Percentiles rank a stretch among this genome's conserved stretches.
These are phyloP conservation scores for Mucor circinelloides DNA, from an alignment of 371 early-diverging fungal species.

Conservation along the genomic window DNA sequence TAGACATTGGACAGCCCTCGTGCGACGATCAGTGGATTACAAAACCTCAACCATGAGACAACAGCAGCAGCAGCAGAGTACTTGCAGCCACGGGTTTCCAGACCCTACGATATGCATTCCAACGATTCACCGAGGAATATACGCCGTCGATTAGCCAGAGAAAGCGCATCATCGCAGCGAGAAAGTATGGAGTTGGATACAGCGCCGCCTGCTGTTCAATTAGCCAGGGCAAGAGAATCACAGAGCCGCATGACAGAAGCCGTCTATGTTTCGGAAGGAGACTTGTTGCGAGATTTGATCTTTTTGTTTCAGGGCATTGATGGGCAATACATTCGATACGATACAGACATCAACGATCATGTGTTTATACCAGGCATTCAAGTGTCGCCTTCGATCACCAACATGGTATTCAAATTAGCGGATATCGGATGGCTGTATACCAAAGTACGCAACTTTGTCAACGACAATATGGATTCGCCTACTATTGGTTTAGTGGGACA, in stretches of 20 bases:
- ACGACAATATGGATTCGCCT: constrained; percentile 33
- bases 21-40: constrained; percentile 23
- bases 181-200: constrained; percentile 2
- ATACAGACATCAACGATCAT: constrained; percentile 51
- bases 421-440: constrained; percentile 79
- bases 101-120: constrained; percentile 25
- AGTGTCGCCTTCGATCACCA: constrained; percentile 60
- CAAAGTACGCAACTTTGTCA: constrained; percentile 54
- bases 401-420: constrained; percentile 58
- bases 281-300: constrained; percentile 82
- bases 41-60: constrained; percentile 7
- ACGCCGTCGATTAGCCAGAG: constrained; percentile 35
- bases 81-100: constrained; percentile 30
- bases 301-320: constrained; percentile 95
- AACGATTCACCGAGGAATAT: constrained; percentile 33
- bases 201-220: constrained; percentile 38
- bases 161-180: background rate
- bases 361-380: constrained; percentile 40
- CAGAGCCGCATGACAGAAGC: background rate
- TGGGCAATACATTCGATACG: constrained; percentile 80
- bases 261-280: constrained; percentile 62
- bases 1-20: constrained; percentile 15
- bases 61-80: constrained; percentile 3
- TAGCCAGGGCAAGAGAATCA: constrained; percentile 33
- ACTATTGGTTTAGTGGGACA: constrained; percentile 67